Conservation (phyloP, 2,329 filamentous ascomycete species). For the Xylariaceae sp. region DNA sequence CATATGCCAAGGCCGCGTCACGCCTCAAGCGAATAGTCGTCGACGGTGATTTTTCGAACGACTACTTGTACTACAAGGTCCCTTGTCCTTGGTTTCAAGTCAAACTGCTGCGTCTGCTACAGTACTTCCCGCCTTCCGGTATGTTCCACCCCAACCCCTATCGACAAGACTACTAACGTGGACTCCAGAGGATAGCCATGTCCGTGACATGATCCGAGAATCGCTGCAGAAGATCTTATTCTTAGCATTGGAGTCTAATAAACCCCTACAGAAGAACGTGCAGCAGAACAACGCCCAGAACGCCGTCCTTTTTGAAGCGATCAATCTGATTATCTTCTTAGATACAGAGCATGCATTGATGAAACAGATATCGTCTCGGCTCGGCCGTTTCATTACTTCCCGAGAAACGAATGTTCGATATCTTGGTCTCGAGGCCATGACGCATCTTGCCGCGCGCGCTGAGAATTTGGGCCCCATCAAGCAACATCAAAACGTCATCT, state of each 20-base stretch:
- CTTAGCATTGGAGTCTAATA: conserved; percentile 78
- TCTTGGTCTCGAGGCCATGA: conserved; percentile 94
- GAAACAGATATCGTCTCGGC: conserved; percentile 85
- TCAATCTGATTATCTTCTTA: conserved; percentile 95
- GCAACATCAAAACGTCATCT: conserved; percentile 93
- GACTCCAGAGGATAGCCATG: conserved; percentile 74
- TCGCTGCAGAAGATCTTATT: conserved; percentile 89
- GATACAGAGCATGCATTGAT: conserved; percentile 92
- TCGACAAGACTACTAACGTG: conserved; percentile 25
- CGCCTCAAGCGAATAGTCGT: conserved; percentile 84
- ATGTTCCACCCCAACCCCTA: conserved; percentile 34
- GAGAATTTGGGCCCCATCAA: conserved; percentile 97
- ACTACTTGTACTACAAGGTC: conserved; percentile 99
- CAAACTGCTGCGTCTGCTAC: conserved; percentile 83
- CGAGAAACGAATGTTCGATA: conserved; percentile 97
- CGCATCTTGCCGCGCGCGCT: conserved; percentile 86
- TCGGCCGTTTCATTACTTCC: conserved; percentile 95
- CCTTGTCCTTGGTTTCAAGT: conserved; percentile 98
- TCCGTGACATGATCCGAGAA: conserved; percentile 86
- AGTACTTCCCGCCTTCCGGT: conserved; percentile 95
- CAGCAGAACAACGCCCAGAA: conserved; percentile 99
- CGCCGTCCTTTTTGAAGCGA: conserved; percentile 94
- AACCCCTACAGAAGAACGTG: conserved; percentile 65
- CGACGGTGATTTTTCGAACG: conserved; percentile 79
- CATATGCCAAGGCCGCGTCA: conserved; percentile 88